Percentiles rank a stretch among this genome's conserved stretches.
phyloP scores from a whole-genome alignment of 2,329 filamentous ascomycete species.

The Penicillium polonicum region DNA sequence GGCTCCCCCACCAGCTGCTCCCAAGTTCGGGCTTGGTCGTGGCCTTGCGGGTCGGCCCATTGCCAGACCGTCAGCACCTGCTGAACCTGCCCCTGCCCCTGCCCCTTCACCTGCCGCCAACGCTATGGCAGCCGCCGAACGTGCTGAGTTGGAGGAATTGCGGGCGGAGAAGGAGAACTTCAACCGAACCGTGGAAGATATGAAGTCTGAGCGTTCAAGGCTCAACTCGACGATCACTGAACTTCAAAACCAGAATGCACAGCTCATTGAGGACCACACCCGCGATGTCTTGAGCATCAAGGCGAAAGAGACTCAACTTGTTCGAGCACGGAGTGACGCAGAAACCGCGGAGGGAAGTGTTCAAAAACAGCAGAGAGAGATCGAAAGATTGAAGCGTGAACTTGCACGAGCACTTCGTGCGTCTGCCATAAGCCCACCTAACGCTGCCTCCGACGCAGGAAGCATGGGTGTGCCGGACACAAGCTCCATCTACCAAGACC shows the following conservation, averaged over 20 bases:
- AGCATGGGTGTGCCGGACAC: constrained; percentile 52
- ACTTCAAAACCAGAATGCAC: constrained; percentile 93
- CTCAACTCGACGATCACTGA: constrained; percentile 86
- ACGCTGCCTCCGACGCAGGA: constrained; percentile 53
- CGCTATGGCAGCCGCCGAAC: constrained; percentile 70
- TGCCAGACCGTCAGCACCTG: constrained; percentile 61
- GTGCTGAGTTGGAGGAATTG: constrained; percentile 73
- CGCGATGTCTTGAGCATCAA: constrained; percentile 94
- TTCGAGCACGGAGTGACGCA: constrained; percentile 83
- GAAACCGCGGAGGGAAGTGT: constrained; percentile 85
- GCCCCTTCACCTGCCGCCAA: constrained; percentile 58
- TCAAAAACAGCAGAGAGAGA: constrained; percentile 78
- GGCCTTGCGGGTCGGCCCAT: constrained; percentile 85
- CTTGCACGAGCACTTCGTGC: constrained; percentile 53
- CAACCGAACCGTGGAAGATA: constrained; percentile 71
- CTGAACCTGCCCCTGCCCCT: constrained; percentile 46
- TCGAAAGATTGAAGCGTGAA: constrained; percentile 90
- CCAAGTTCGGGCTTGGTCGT: constrained; percentile 64
- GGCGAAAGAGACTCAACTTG: constrained; percentile 95
- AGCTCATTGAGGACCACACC: constrained; percentile 95
- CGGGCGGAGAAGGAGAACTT: constrained; percentile 79
- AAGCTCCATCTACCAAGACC: constrained; percentile 42
- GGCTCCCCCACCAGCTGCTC: constrained; percentile 40
- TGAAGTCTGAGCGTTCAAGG: constrained; percentile 76
- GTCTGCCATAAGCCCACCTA: constrained; percentile 40